Base-by-base conservation (phyloP, 192 early-diverging fungal species). In the Fimicolochytrium jonesii region DNA sequence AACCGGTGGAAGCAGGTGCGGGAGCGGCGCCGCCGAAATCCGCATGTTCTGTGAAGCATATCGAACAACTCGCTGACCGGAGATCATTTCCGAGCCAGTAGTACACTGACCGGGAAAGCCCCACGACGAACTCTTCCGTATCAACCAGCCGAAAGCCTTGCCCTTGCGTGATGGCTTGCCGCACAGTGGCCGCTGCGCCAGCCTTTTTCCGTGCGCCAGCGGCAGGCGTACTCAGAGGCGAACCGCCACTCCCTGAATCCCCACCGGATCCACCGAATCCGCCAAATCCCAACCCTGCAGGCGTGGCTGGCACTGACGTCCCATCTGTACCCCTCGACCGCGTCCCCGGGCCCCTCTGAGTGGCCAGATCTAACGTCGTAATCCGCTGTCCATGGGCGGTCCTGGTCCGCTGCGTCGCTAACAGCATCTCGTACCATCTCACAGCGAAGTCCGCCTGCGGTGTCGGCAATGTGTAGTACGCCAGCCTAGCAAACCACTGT, bases 81-180 rank as follows among this genome's bases (percentile, higher is more conserved):
- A 74, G 47, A 33, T 82, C 80, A 57, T 77, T 79, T 2, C 77
- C 80, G 26, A 82, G 34, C 80, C 80, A 82, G 41, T 71, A 69
- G 55, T 72, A 82, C 22, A 70, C 58, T 1, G 74, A 70, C 10
- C 69, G 49, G 11, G 74, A 71, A 2, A 79, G 51, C 32, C 73
- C 78, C 25, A 81, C 53, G 30, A 76, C 63, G 42, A 78, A 74
- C 18, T 78, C 74, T 50, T 82, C 77, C 18, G 62, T 71, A 57
- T 80, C 80, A 10, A 82, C 74, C 15, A 76, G 15, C 28, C 80
- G 72, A 44, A 80, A 78, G 2, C 77, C 77, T 32, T 72, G 45
- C 17, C 49, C 63, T 64, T 68, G 66, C 3, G 43, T 54, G 18
- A 70, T 57, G 3, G 63, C 70, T 17, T 66, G 67, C 22, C 66